Base-by-base conservation (phyloP, 345 rosid species). In the Balakata baccata region DNA sequence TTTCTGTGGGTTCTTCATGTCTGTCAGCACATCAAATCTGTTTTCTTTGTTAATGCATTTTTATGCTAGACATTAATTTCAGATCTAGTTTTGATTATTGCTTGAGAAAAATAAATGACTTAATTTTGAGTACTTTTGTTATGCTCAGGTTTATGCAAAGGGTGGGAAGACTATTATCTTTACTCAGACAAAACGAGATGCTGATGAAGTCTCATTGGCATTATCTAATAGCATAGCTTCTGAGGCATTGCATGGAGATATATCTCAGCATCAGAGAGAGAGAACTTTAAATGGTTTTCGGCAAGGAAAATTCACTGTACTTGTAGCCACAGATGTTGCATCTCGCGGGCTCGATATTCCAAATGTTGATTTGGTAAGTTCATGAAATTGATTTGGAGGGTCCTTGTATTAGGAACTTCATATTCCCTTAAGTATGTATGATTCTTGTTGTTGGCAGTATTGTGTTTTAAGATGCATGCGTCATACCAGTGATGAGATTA, bases 321-420 rank as follows among this genome's bases (percentile, higher is more conserved):
- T 94, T 73, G 98, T 94, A 73, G 98, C 98, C 74, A 94, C 98
- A 51, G 99, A 92, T 82, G 98, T 94, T 77, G 98, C 98, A 22
- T 74, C 98, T 66, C 97, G 98, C 79, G 98, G 98, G 74, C 99
- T 92, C 75, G 99, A 95, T 82, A 95, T 95, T 61, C 99, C 99
- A 0, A 95, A 92, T 52, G 99, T 95, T 54, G 99, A 95, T 83
- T 83, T 95, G 6, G 99, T 95, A 86, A 77, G 88, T 81, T 79
- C 57, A 43, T 60, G 34, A 41, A 70, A 34, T 78, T 69, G 25
- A 59, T 34, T 52, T 38, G 5, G 1, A n/a, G 22, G 38, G 3
- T 66, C 14, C 13, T 66, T 51, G 5, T 17, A 41, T 41, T 50
- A 43, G 3, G 43, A 59, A 49, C 60, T 17, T 52, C 13, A 47